phyloP scores from a whole-genome alignment of 2,329 filamentous ascomycete genomes.

The Claviceps capensis region DNA sequence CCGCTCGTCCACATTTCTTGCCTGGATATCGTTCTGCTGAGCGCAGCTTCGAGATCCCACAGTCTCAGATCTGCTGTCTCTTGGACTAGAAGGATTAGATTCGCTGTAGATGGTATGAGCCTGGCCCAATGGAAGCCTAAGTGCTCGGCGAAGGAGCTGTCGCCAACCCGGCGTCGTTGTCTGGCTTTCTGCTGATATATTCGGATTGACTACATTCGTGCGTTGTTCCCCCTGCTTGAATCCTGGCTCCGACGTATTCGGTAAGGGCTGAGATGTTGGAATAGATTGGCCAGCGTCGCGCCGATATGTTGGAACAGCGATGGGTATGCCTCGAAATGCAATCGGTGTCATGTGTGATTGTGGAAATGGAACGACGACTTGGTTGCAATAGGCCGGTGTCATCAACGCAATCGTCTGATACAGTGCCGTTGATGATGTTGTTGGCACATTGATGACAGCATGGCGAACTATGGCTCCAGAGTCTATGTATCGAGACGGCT shows the following conservation, averaged over 20 bases:
- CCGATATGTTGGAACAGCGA: neutral
- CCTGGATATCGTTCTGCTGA: neutral
- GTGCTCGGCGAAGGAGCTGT: conserved; percentile 13
- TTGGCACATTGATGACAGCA: neutral
- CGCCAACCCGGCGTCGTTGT: conserved; percentile 13
- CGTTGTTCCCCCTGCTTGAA: neutral
- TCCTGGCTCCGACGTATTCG: neutral
- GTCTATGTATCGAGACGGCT: neutral
- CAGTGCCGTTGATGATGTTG: neutral
- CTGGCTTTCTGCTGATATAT: neutral
- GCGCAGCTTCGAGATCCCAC: neutral
- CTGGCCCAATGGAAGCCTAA: conserved; percentile 18
- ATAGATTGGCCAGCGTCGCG: neutral
- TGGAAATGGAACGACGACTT: neutral
- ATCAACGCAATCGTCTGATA: neutral
- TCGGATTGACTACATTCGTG: neutral
- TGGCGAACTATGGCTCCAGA: neutral
- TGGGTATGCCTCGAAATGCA: neutral
- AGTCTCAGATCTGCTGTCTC: neutral
- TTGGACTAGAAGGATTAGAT: conserved; percentile 10
- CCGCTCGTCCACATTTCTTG: neutral
- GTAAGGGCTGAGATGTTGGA: neutral
- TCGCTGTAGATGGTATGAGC: conserved; percentile 22
- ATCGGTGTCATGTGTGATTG: neutral
- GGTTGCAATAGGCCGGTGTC: neutral